Base-by-base conservation (phyloP, 164 flowering plant genomes). In the Liriodendron chinense region DNA sequence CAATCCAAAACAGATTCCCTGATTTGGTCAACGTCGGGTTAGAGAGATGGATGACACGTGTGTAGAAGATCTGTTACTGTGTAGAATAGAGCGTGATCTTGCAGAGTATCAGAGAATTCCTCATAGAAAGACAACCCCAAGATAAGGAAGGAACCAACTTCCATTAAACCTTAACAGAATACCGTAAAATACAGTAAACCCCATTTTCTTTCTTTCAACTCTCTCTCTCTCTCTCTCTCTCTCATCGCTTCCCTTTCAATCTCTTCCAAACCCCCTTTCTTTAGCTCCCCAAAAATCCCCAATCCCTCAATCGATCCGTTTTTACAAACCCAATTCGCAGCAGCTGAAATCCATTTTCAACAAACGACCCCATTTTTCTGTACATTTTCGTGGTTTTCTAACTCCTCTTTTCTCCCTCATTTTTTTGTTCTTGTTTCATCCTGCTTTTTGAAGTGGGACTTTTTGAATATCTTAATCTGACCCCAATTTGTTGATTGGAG, bases 151-250 rank as follows among this genome's bases (percentile, higher is more conserved):
- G 47, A 24, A 24, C 69, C 34, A 66, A 66, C 43, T 66, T 66
- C 69, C 43, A 66, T 66, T 66, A 66, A 66, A 66, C 69, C 69
- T 66, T 66, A 66, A 66, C 69, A 9, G 69, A 66, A 66, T 66
- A 66, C 69, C 69, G 69, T 66, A 66, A 66, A 66, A 66, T 26
- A 66, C 48, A 26, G 69, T 66, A 66, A 66, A 66, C 69, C 69
- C 69, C 43, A 10, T 26, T n/a, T 63, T 57, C n/a, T 20, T 57
- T 20, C 62, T 14, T 63, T 22, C 66, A n/a, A n/a, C 24, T 22
- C 22, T 20, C 66, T 66, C 69, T 66, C 69, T 65, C 69, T 63
- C 66, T 63, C 69, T 66, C n/a, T 66, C 69, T 66, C 43, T 66
- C 69, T 66, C 22, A 4, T 63, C 20, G 24, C 66, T 63, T 8